phyloP scores from a whole-genome alignment of 2,329 filamentous ascomycete species.

The Trichoderma pleuroti region DNA sequence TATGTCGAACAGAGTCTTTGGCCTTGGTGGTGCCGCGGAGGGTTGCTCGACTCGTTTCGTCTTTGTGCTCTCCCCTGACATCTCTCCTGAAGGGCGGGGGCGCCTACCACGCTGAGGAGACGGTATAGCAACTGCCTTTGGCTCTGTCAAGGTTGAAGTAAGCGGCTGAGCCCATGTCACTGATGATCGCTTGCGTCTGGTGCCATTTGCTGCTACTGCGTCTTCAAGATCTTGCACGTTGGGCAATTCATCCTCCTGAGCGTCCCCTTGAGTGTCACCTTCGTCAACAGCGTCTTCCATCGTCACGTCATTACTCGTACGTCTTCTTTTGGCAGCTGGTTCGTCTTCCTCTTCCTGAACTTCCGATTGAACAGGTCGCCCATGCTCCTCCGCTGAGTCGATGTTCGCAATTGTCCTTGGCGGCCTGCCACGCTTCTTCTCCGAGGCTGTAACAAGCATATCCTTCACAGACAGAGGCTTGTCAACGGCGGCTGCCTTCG shows the following conservation, averaged over 20 bases:
- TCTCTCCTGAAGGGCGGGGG: not conserved
- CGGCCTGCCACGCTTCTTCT: conserved; percentile 10
- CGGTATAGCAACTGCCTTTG: not conserved
- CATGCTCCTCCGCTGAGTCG: not conserved
- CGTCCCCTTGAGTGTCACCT: not conserved
- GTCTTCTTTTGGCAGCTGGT: conserved; percentile 1
- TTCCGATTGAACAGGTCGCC: not conserved
- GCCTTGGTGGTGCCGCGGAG: not conserved
- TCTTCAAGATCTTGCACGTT: not conserved
- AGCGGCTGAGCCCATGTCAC: not conserved
- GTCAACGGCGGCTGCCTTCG: not conserved
- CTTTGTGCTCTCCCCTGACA: not conserved
- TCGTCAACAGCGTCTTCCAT: not conserved
- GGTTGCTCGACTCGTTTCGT: not conserved
- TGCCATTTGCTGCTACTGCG: not conserved
- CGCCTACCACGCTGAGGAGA: not conserved
- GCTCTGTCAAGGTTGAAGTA: not conserved
- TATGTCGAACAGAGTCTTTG: not conserved
- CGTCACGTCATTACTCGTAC: not conserved
- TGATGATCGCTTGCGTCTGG: not conserved
- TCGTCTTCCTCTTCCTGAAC: not conserved
- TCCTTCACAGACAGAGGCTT: not conserved
- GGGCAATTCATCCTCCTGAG: not conserved
- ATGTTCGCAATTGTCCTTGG: not conserved
- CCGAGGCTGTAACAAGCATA: not conserved